phyloP scores from a whole-genome alignment of 1,139 yeast species.

The Casaregolazyma lundiana region DNA sequence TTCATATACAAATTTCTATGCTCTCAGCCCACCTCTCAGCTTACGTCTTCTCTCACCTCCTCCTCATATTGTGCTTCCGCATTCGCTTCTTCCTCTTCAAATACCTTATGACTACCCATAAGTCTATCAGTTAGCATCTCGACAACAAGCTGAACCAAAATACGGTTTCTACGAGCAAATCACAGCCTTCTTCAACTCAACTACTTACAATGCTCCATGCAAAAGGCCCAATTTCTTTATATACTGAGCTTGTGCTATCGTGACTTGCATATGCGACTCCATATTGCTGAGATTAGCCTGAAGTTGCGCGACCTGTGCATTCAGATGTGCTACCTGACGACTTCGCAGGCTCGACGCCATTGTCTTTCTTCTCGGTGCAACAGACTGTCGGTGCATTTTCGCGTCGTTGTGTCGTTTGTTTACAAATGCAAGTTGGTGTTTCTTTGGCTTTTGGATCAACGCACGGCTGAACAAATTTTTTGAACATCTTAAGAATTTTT shows the following conservation, averaged over 20 bases:
- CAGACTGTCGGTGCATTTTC: conserved; percentile 15
- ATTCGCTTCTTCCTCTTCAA: conserved; percentile 42
- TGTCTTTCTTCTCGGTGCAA: conserved; percentile 18
- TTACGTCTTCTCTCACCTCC: conserved; percentile 1
- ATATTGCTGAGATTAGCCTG: conserved; percentile 57
- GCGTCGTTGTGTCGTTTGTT: background rate
- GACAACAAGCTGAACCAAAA: too few relatives aligned
- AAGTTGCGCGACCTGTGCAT: conserved; percentile 58
- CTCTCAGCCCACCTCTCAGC: background rate
- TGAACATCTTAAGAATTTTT: background rate
- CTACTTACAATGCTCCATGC: conserved; percentile 50
- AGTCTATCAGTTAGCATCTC: conserved; percentile 32
- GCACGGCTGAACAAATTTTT: conserved; percentile 1
- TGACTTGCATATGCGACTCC: conserved; percentile 49
- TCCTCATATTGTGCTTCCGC: conserved; percentile 17
- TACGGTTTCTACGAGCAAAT: too few relatives aligned
- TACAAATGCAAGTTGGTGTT: background rate
- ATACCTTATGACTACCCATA: conserved; percentile 61
- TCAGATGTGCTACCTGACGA: conserved; percentile 56
- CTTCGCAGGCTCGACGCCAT: conserved; percentile 23
- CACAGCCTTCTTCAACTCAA: too few relatives aligned
- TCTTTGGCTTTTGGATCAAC: background rate
- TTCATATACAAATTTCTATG: background rate
- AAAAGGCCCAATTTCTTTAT: conserved; percentile 55
- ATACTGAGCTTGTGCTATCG: conserved; percentile 52